phyloP scores from a whole-genome alignment of 805 yeast genomes.

The Wickerhamomyces silvicola region DNA sequence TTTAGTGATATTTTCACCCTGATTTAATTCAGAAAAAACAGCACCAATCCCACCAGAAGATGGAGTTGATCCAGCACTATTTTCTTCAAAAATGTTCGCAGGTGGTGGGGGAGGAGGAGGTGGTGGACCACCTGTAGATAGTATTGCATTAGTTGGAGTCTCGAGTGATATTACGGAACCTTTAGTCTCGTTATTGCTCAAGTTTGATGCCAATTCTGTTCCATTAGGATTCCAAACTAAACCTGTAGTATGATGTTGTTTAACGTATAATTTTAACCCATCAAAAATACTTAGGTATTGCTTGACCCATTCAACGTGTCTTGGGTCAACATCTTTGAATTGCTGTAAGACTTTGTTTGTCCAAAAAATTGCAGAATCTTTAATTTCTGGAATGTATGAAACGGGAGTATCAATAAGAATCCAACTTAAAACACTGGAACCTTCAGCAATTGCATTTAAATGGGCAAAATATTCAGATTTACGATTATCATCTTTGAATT shows the following conservation, averaged over 20 bases:
- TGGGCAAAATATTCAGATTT: constrained; percentile 58
- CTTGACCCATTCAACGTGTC: constrained; percentile 79
- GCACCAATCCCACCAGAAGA: constrained; percentile 64
- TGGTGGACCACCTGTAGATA: constrained; percentile 66
- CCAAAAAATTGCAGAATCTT: constrained; percentile 93
- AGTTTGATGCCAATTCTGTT: constrained; percentile 45
- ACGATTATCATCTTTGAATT: constrained; percentile 71
- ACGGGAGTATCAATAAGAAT: constrained; percentile 71
- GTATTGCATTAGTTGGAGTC: constrained; percentile 42
- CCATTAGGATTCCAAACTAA: constrained; percentile 71
- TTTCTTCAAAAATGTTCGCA: constrained; percentile 52
- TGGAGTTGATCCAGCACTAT: constrained; percentile 21
- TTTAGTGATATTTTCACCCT: constrained; percentile 79
- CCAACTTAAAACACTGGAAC: constrained; percentile 90
- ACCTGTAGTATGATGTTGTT: constrained; percentile 80
- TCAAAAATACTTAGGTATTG: constrained; percentile 57
- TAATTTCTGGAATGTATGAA: constrained; percentile 70
- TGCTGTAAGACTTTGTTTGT: constrained; percentile 86
- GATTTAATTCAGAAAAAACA: constrained; percentile 83
- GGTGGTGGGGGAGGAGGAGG: constrained; percentile 96
- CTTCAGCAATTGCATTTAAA: constrained; percentile 81
- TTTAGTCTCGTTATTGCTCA: constrained; percentile 25
- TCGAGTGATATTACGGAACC: constrained; percentile 31
- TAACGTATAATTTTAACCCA: constrained; percentile 64
- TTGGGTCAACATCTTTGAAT: constrained; percentile 61